Evolutionary conservation across 2,329 filamentous ascomycete genomes (phyloP).

Genomic region (Fusarium miscanthi): DNA sequence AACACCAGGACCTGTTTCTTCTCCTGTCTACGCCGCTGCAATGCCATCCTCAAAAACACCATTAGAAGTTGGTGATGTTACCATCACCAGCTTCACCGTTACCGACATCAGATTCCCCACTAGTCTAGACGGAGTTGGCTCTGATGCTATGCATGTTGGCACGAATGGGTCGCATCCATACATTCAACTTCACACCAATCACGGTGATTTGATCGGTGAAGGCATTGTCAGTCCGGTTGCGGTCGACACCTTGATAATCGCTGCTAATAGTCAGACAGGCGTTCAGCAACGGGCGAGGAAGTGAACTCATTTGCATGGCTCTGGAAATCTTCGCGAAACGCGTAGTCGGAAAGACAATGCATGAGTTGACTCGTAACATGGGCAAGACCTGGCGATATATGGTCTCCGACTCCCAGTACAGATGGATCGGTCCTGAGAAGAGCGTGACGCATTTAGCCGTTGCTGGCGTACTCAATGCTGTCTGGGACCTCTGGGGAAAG

Average conservation of each 20-base stretch:
- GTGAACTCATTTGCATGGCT: not conserved
- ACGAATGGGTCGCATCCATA: not conserved
- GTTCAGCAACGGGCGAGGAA: not conserved
- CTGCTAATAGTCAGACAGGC: not conserved
- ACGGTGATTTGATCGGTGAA: not conserved
- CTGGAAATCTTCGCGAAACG: not conserved
- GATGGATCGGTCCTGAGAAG: not conserved
- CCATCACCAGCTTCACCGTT: not conserved
- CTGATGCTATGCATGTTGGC: not conserved
- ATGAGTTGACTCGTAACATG: not conserved
- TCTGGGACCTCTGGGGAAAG: not conserved
- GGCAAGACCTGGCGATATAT: not conserved
- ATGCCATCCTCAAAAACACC: not conserved
- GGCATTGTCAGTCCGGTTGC: not conserved
- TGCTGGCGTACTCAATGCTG: not conserved
- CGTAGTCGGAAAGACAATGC: not conserved
- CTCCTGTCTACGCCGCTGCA: not conserved
- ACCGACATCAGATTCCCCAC: not conserved
- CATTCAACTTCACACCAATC: not conserved
- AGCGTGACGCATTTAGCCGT: not conserved
- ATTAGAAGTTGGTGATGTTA: not conserved
- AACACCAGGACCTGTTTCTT: not conserved
- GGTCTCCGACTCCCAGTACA: not conserved
- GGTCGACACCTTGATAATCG: accelerated
- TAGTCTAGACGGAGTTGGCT: not conserved